Evolutionary conservation across 2,329 filamentous ascomycete species (phyloP).

Genomic region (Penicillium concentricum): DNA sequence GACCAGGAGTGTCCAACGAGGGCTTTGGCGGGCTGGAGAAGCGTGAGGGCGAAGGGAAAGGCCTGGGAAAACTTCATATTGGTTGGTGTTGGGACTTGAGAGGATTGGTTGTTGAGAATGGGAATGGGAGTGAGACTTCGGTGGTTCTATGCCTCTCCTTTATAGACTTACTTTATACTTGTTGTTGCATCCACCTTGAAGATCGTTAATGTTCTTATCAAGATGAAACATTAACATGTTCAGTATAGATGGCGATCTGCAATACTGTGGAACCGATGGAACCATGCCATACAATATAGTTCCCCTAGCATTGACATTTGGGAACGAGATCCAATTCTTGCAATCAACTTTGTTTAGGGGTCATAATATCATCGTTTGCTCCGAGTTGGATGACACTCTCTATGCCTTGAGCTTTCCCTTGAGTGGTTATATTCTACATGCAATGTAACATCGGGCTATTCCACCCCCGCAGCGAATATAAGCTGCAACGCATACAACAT

Average conservation of each 20-base stretch:
- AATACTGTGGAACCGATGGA: background rate
- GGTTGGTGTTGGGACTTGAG: background rate
- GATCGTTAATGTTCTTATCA: background rate
- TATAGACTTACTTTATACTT: background rate
- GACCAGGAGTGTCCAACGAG: slow-evolving; percentile 17
- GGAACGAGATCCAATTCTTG: background rate
- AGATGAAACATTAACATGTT: background rate
- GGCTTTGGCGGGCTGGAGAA: slow-evolving; percentile 9
- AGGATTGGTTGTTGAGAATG: background rate
- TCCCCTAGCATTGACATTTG: background rate
- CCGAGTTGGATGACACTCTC: background rate
- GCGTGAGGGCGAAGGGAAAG: slow-evolving; percentile 9
- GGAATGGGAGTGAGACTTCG: background rate
- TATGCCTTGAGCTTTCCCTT: background rate
- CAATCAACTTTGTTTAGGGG: background rate
- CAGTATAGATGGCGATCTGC: slow-evolving; percentile 25
- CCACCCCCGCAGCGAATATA: background rate
- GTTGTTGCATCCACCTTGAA: background rate
- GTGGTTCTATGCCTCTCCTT: background rate
- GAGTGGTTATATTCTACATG: background rate
- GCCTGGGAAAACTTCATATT: slow-evolving; percentile 9
- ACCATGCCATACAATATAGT: background rate
- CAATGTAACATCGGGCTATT: background rate
- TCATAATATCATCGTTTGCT: background rate
- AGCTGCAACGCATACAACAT: background rate